Percentiles rank a stretch among this genome's conserved stretches.
These are phyloP conservation scores for Coniferiporia weirii DNA, from an alignment of 1,284 basidiomycete species.

Conservation along the genomic window DNA sequence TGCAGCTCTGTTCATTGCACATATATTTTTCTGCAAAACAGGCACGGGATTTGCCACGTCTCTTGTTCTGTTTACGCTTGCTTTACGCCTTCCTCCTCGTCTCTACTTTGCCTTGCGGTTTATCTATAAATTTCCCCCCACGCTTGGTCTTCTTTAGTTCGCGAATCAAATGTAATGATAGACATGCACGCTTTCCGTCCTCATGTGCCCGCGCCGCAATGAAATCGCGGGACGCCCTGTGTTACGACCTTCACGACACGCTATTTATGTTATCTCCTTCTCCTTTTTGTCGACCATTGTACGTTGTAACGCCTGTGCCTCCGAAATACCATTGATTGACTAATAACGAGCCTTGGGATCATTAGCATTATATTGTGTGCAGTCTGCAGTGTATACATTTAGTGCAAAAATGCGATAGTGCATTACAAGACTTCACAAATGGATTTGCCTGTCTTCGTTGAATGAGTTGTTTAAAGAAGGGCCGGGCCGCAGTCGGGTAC, in stretches of 20 bases:
- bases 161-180: constrained; percentile 24
- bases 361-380: background rate
- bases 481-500: too few species aligned
- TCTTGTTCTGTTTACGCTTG: constrained; percentile 14
- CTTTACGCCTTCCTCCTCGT: constrained; percentile 22
- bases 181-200: constrained; percentile 15
- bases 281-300: background rate
- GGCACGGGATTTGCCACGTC: constrained; percentile 9
- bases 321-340: too few species aligned
- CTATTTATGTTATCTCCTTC: background rate
- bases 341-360: too few species aligned
- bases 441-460: background rate
- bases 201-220: background rate
- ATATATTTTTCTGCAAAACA: constrained; percentile 23
- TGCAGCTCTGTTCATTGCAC: constrained; percentile 23
- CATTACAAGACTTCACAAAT: background rate
- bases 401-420: background rate
- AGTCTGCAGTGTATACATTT: background rate
- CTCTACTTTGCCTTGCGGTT: constrained; percentile 22
- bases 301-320: background rate
- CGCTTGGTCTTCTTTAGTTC: constrained; percentile 12
- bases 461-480: background rate
- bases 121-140: background rate
- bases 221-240: background rate
- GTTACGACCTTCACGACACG: background rate